These are phyloP conservation scores for Puccinia horiana DNA, from an alignment of 1,284 basidiomycete genomes.

Conservation along the genomic window DNA sequence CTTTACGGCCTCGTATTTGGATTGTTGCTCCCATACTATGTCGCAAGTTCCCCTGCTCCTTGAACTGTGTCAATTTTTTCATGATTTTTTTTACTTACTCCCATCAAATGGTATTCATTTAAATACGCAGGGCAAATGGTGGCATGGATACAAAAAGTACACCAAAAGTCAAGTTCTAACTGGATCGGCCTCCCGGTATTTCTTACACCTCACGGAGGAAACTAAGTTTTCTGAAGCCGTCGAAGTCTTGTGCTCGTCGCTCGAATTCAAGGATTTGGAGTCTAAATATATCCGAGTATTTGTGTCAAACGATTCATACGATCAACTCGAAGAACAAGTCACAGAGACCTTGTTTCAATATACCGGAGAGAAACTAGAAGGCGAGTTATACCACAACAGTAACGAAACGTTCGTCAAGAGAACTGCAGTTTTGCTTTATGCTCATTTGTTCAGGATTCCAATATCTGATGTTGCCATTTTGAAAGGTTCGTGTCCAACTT, in stretches of 20 bases:
- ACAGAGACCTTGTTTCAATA: slow-evolving; percentile 61
- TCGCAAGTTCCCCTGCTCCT: slow-evolving; percentile 63
- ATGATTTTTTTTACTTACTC: background rate
- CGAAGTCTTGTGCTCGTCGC: slow-evolving; percentile 72
- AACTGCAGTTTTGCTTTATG: slow-evolving; percentile 76
- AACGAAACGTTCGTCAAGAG: slow-evolving; percentile 58
- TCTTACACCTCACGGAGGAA: slow-evolving; percentile 80
- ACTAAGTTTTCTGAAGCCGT: slow-evolving; percentile 75
- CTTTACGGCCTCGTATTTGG: slow-evolving; percentile 86
- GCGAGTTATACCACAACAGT: slow-evolving; percentile 48
- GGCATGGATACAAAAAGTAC: slow-evolving; percentile 86
- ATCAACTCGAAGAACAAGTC: slow-evolving; percentile 60
- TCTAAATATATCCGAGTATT: slow-evolving; percentile 57
- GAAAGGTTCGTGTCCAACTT: slow-evolving; percentile 64
- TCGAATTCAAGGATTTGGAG: slow-evolving; percentile 67
- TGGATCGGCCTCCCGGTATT: slow-evolving; percentile 81
- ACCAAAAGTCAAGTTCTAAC: slow-evolving; percentile 92
- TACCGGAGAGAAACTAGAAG: slow-evolving; percentile 52
- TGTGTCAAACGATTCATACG: slow-evolving; percentile 53
- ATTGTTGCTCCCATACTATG: slow-evolving; percentile 77
- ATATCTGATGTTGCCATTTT: slow-evolving; percentile 66
- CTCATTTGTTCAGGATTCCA: slow-evolving; percentile 77
- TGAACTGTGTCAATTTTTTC: background rate
- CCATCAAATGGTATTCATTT: background rate
- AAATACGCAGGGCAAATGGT: slow-evolving; percentile 76